phyloP scores from a whole-genome alignment of 768 basidiomycete genomes.

The Austroboletus eburneus region DNA sequence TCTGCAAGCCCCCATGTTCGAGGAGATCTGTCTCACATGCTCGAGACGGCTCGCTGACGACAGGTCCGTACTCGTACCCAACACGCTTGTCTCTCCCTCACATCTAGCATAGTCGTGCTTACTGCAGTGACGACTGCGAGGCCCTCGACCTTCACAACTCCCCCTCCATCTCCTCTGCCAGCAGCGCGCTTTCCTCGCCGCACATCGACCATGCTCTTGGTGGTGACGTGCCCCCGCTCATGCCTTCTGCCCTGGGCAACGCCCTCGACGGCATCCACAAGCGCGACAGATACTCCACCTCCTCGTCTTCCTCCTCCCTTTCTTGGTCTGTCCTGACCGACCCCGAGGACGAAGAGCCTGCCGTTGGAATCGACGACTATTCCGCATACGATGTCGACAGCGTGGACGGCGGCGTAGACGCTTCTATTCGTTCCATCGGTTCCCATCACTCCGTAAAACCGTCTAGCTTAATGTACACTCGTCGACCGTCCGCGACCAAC shows the following conservation, averaged over 20 bases:
- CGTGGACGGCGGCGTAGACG: constrained; percentile 35
- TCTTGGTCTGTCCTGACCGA: constrained; percentile 65
- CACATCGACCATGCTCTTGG: constrained; percentile 49
- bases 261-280: constrained; percentile 44
- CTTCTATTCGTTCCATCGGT: constrained; percentile 40
- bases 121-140: constrained; percentile 70
- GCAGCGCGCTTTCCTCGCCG: constrained; percentile 68
- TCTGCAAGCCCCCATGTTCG: constrained; percentile 54
- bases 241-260: constrained; percentile 52
- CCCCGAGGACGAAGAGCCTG: constrained; percentile 50
- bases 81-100: constrained; percentile 13
- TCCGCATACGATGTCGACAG: constrained; percentile 28
- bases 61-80: constrained; percentile 43
- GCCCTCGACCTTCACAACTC: constrained; percentile 53
- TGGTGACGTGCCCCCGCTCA: constrained; percentile 64
- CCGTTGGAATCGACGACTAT: constrained; percentile 33
- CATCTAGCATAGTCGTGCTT: constrained; percentile 48
- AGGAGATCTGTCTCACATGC: constrained; percentile 74
- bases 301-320: constrained; percentile 64
- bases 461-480: constrained; percentile 58
- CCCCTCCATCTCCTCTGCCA: constrained; percentile 59
- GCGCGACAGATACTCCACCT: constrained; percentile 50
- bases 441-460: constrained; percentile 33
- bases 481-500: constrained; percentile 69
- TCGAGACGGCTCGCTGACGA: constrained; percentile 61